Conservation (phyloP, 345 rosid genomes). For the Dovyalis caffra region DNA sequence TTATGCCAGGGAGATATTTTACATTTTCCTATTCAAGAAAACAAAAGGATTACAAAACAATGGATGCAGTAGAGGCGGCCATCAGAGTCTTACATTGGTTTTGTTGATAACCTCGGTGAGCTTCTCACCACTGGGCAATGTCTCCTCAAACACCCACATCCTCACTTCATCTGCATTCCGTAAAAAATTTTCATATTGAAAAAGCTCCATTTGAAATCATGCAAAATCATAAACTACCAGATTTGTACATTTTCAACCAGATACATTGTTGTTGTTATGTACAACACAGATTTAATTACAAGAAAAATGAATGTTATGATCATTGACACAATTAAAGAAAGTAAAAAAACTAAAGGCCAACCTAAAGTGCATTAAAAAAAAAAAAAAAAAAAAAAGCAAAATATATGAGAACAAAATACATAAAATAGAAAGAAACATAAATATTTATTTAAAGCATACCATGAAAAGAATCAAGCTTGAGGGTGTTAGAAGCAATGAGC, state of each 20-base stretch:
- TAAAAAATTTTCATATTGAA: background rate
- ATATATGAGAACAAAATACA: no score
- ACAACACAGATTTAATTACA: background rate
- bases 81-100: conserved; percentile 56
- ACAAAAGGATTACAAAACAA: background rate
- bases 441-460: no score
- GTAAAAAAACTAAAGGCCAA: background rate
- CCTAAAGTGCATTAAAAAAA: background rate
- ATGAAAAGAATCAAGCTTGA: conserved; percentile 68
- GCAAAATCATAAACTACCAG: background rate
- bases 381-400: background rate
- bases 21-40: conserved; percentile 64
- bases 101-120: conserved; percentile 82
- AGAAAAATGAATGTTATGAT: background rate
- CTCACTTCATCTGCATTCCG: conserved; percentile 83
- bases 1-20: conserved; percentile 86
- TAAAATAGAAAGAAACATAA: no score
- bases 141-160: conserved; percentile 98
- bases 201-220: background rate
- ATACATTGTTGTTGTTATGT: background rate
- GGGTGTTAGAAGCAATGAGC: conserved; percentile 88
- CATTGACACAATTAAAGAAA: background rate
- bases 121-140: conserved; percentile 80
- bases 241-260: no score
- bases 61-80: background rate